Evolutionary conservation across 495 filamentous ascomycete species (phyloP), one percentile per base, ranked within the genome.

Genomic region (Ascobolus immersus): DNA sequence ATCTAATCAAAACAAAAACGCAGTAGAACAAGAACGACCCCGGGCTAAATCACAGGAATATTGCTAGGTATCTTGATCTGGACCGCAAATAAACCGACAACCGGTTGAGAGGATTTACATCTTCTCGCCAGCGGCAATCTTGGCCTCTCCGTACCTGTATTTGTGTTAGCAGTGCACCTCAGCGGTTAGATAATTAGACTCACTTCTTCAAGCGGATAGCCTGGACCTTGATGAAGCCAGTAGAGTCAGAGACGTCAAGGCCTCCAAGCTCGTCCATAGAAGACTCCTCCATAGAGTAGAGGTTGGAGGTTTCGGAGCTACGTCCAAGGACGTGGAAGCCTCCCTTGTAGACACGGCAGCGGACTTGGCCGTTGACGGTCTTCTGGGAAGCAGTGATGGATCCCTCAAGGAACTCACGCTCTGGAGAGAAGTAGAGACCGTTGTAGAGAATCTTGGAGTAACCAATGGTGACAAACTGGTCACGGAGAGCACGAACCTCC

Each of bases 171-270:
- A 43, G 33, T 25, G n/a, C 13, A 17, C 15, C 11, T 5, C 20
- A 24, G 34, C 4, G 12, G 9, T 1, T 25, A 3, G 13, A 20
- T 19, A 19, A 6, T 5, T 22, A 15, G 21, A 22, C 29, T 34
- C 39, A 90, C 64, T 90, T 91, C 71, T 86, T 79, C 34, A 91
- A 61, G 36, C 82, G 66, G 53, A 90, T 90, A 29, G 73, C 71
- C 45, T 78, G 62, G 37, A 89, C 73, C 36, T 53, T 64, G 48
- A 90, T 82, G 57, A 90, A 89, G 19, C 78, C 76, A 21, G 69
- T 58, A 49, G 52, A 49, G 40, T 55, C 74, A 36, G 59, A 56
- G 22, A 79, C 79, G 35, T 56, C 59, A 58, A 91, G 90, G 47
- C 70, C 69, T 49, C 67, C 73, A 44, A 91, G 68, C 45, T 70